Base-by-base conservation (phyloP, 2,329 filamentous ascomycete genomes). In the Microdochium nivale region DNA sequence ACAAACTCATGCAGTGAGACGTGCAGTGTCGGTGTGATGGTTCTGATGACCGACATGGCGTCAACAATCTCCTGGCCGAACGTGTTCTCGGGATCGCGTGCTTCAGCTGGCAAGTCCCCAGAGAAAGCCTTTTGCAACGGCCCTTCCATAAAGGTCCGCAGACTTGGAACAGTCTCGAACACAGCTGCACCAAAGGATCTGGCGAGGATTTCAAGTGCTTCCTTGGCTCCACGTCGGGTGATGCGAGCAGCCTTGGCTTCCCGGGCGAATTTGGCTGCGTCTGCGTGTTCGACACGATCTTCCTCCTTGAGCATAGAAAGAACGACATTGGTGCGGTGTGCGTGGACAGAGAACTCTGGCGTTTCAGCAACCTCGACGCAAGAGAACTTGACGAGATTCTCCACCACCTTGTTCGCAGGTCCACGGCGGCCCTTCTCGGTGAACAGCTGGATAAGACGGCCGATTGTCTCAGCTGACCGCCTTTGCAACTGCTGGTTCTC, bases 331-430 rank as follows among this genome's bases (percentile, higher is more conserved):
- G 86, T 87, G 62, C 95, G 86, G 44, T 76, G 67, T 1, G 87
- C 87, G 62, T 97, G 94, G 25, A 88, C 85, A 3, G 86, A 83
- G 65, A 97, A 97, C 62, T 97, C 94, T 0, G 94, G 94, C 0
- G 95, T 99, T 67, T 99, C 95, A 0, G 94, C 92, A 1, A 95
- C 95, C 65, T 99, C 94, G 62, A 96, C 90, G 63, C 94, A 99
- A 56, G 90, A 96, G 69, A 96, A 99, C 64, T 96, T 97, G 71
- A 95, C 89, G 50, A 99, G 70, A 63, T 99, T 99, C 47, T 88
- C 85, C 25, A 97, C 91, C 14, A 99, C 88, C 71, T 99, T 99
- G 67, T 96, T 91, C 16, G 94, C 91, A 13, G 95, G 90, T 16
- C 86, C 90, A 52, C 85, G 81, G 55, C 92, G 87, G 37, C 89